Percentiles rank a stretch among this genome's conserved stretches.
phyloP scores from a whole-genome alignment of 2,329 filamentous ascomycete species.

The Nigrograna mackinnonii region DNA sequence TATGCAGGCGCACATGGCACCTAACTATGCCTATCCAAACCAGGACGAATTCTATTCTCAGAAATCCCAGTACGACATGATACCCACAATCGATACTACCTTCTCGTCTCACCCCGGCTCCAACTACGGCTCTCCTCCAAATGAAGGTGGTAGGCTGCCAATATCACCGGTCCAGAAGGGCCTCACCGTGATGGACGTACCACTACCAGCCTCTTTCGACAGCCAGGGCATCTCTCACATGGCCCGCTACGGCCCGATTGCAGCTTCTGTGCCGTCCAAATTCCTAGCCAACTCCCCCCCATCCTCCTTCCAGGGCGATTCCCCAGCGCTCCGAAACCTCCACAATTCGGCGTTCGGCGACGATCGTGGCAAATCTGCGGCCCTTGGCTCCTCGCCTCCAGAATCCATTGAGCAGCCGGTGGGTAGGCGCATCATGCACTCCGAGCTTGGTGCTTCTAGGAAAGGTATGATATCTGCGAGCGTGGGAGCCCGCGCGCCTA shows the following conservation, averaged over 20 bases:
- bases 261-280: slow-evolving; percentile 88
- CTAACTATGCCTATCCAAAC: slow-evolving; percentile 44
- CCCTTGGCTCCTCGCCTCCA: slow-evolving; percentile 58
- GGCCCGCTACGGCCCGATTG: slow-evolving; percentile 86
- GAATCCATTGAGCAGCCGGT: slow-evolving; percentile 68
- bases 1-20: slow-evolving; percentile 54
- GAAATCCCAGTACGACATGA: slow-evolving; percentile 50
- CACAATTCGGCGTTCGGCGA: slow-evolving; percentile 70
- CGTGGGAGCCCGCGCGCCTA: slow-evolving; percentile 52
- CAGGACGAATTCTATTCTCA: slow-evolving; percentile 43
- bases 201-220: slow-evolving; percentile 92
- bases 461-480: slow-evolving; percentile 64
- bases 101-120: slow-evolving; percentile 62
- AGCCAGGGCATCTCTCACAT: slow-evolving; percentile 93
- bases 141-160: slow-evolving; percentile 68
- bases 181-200: slow-evolving; percentile 92
- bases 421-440: slow-evolving; percentile 63
- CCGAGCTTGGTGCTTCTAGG: slow-evolving; percentile 61
- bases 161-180: slow-evolving; percentile 74
- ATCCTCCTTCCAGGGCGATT: slow-evolving; percentile 64
- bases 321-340: slow-evolving; percentile 63
- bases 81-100: slow-evolving; percentile 61
- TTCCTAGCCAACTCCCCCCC: slow-evolving; percentile 87
- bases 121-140: slow-evolving; percentile 82
- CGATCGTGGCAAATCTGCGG: slow-evolving; percentile 61